Evolutionary conservation across 176 grass and related monocot species (phyloP).

Genomic region (Cymbopogon citratus): DNA sequence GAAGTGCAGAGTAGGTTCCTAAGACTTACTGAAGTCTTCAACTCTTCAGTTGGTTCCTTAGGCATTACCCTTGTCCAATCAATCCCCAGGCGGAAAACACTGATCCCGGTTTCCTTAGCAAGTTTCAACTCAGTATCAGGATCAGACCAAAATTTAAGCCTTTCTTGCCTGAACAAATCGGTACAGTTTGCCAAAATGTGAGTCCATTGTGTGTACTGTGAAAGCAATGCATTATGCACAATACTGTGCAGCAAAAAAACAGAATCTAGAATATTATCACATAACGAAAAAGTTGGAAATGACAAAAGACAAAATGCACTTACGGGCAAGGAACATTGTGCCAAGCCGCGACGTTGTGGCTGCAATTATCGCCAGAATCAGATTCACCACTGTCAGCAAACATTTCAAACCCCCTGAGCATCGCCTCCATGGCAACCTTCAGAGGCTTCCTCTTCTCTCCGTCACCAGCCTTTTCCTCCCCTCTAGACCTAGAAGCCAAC

Average conservation of each 20-base stretch:
- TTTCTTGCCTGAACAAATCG: constrained; percentile 59
- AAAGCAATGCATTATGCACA: background rate
- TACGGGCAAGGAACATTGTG: constrained; percentile 89
- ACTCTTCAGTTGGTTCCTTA: constrained; percentile 51
- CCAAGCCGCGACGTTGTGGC: constrained; percentile 84
- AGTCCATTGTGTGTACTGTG: background rate
- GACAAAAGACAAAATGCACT: constrained; percentile 14
- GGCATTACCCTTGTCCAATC: constrained; percentile 93
- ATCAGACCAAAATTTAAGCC: constrained; percentile 97
- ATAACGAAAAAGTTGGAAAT: background rate
- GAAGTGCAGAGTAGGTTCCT: background rate
- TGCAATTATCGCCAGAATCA: constrained; percentile 25
- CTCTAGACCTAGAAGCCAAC: constrained; percentile 19
- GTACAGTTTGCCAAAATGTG: constrained; percentile 3
- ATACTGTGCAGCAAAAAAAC: background rate
- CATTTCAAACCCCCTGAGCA: constrained; percentile 73
- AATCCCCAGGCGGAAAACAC: constrained; percentile 84
- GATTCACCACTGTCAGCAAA: constrained; percentile 40
- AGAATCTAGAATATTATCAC: background rate
- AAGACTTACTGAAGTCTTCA: constrained; percentile 59
- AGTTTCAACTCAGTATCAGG: constrained; percentile 89
- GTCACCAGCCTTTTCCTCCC: background rate
- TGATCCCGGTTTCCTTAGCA: constrained; percentile 73
- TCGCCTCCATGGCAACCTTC: constrained; percentile 83
- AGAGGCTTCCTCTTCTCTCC: constrained; percentile 40